Percentiles rank a stretch among this genome's conserved stretches.
phyloP scores from a whole-genome alignment of 2,329 filamentous ascomycete genomes.

The Cylindrodendrum hubeiense region DNA sequence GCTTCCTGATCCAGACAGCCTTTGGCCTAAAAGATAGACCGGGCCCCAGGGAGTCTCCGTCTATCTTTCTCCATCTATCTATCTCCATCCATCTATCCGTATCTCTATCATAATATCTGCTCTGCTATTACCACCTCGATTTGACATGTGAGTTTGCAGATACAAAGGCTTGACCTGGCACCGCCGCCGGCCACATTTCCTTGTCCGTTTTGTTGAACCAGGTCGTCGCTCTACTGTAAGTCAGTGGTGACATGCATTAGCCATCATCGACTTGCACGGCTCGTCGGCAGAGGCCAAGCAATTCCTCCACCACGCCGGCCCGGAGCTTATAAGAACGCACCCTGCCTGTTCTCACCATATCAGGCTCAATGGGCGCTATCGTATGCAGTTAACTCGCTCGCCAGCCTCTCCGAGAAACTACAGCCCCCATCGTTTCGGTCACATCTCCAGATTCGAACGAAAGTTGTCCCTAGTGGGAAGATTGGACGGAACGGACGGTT shows the following conservation, averaged over 20 bases:
- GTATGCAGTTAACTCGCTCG: not conserved
- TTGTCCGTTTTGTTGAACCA: not conserved
- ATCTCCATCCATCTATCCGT: constrained; percentile 6
- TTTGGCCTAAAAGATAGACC: not conserved
- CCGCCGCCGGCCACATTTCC: not conserved
- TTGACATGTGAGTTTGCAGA: not conserved
- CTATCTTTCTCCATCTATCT: not conserved
- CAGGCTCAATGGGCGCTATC: not conserved
- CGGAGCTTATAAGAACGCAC: not conserved
- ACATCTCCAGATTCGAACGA: not conserved
- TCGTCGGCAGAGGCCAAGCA: not conserved
- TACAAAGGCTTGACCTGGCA: not conserved
- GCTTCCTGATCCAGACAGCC: constrained; percentile 19
- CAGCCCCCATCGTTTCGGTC: not conserved
- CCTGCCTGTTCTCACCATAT: not conserved
- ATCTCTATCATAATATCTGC: not conserved
- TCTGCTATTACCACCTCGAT: not conserved
- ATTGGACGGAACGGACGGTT: constrained; percentile 6
- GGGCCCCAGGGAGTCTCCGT: not conserved
- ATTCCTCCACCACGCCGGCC: not conserved
- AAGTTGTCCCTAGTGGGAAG: constrained; percentile 2
- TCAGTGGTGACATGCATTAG: not conserved
- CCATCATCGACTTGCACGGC: not conserved
- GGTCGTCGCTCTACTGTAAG: not conserved
- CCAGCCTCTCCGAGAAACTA: not conserved